Percentiles rank a stretch among this genome's conserved stretches.
Conservation (phyloP, 163 green algal species). For the Chlamydomonas reinhardtii region DNA sequence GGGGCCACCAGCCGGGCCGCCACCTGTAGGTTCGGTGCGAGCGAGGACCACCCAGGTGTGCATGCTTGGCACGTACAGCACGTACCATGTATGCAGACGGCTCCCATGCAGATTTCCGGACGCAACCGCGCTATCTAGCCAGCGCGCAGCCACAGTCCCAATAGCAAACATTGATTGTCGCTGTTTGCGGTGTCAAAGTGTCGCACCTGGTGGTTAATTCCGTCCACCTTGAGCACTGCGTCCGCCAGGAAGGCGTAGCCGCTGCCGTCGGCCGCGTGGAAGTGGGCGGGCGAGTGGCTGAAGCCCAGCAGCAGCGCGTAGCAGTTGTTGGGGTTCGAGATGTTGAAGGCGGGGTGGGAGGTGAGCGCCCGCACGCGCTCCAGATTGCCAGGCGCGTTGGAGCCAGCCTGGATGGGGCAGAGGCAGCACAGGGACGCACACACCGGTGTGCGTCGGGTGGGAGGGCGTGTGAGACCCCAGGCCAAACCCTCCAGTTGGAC, state of each 20-base stretch:
- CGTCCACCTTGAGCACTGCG: conserved; percentile 90
- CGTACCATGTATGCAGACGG: no score
- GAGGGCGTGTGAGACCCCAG: background rate
- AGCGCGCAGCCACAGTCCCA: no score
- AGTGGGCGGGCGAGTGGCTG: conserved; percentile 87
- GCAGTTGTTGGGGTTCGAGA: conserved; percentile 97
- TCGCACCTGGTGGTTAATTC: conserved; percentile 92
- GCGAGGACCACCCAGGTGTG: no score
- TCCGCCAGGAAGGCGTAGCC: conserved; percentile 97
- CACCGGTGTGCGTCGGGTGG: no score
- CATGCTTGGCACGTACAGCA: no score
- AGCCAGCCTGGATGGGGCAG: conserved; percentile 67
- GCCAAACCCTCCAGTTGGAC: no score
- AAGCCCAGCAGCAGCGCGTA: conserved; percentile 95
- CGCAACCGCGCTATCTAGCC: no score
- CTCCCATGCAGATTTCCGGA: no score
- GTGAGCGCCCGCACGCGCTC: conserved; percentile 80
- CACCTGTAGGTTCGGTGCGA: conserved; percentile 22
- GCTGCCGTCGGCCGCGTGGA: conserved; percentile 94
- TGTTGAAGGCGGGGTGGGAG: conserved; percentile 89
- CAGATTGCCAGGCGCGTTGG: conserved; percentile 87
- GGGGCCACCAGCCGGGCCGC: conserved; percentile 66
- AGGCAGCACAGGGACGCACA: no score
- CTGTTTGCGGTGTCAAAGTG: no score
- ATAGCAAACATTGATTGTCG: no score